These are phyloP conservation scores for Fusarium bulbicola DNA, from an alignment of 2,329 filamentous ascomycete genomes.

Conservation along the genomic window DNA sequence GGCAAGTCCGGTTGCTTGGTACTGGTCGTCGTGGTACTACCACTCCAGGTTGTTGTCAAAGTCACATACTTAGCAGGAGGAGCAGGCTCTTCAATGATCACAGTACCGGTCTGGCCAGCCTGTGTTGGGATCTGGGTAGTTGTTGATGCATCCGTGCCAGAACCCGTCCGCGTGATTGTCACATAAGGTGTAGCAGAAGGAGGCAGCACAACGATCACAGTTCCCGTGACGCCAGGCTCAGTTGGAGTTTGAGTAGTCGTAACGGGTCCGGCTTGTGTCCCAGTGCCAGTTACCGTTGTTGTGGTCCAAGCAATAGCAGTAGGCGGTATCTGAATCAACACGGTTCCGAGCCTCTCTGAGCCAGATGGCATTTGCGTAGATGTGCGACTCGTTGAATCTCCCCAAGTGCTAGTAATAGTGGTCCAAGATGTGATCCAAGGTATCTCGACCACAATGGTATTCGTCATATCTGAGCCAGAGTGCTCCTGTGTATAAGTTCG, in stretches of 20 bases:
- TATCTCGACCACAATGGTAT: background rate
- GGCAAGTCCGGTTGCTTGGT: background rate
- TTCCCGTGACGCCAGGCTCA: no score
- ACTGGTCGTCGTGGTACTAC: accelerated
- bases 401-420: background rate
- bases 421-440: background rate
- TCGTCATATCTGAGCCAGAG: background rate
- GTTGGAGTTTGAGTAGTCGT: no score
- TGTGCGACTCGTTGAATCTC: background rate
- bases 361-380: background rate
- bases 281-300: background rate
- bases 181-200: no score
- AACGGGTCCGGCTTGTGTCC: no score
- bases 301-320: background rate
- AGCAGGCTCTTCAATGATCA: background rate
- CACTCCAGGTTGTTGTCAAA: background rate
- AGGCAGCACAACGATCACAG: no score
- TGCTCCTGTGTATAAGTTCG: background rate
- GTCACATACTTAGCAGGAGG: background rate
- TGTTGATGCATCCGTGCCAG: no score
- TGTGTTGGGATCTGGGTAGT: no score
- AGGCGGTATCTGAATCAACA: background rate
- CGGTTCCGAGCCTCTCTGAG: background rate
- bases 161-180: no score
- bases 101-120: background rate